Base-by-base conservation (phyloP, 208 protist genomes). In the Trypanosoma melophagium region DNA sequence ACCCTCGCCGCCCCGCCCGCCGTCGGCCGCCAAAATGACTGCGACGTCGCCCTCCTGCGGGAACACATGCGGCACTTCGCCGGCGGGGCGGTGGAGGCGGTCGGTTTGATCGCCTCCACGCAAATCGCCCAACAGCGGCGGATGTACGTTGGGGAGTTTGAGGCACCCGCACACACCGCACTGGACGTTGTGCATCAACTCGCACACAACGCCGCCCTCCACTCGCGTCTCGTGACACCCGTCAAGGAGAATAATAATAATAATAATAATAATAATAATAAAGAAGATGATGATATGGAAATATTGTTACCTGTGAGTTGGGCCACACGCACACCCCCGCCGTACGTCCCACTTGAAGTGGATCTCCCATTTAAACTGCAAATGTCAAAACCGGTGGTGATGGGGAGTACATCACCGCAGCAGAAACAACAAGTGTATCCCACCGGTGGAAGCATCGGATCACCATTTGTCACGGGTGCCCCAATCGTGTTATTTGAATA, bases 111-210 rank as follows among this genome's bases (percentile, higher is more conserved):
- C 50, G 83, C 84, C 61, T 91, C 83, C 42, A 89, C 84, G 45
- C 84, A 92, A 71, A 76, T 96, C 16, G 84, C 87, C 16, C 83
- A 92, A 82, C 87, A 96, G 65, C 75, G 80, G 5, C 72, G 74
- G 13, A 74, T 94, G n/a, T 96, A 91, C 74, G 58, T 96, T 71
- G 84, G 85, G 7, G 77, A 90, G 78, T 94, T 96, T 58, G 90
- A 96, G 79, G 90, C 87, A 1, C 90, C 90, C 3, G 87, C 78
- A 17, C 72, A 92, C 35, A 79, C 84, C 19, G 90, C 86, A 14
- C 25, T 96, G 4, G 90, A 96, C 66, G 80, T 79, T 0, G 87
- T 96, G 25, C 83, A 92, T 50, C 90, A 96, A 61, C 79, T 91
- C 13, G 80, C 83, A 8, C 87, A 96, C 66, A 74, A 63, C 51